Evolutionary conservation across 1,284 basidiomycete genomes (phyloP).

Genomic region (Pisolithus thermaeus): DNA sequence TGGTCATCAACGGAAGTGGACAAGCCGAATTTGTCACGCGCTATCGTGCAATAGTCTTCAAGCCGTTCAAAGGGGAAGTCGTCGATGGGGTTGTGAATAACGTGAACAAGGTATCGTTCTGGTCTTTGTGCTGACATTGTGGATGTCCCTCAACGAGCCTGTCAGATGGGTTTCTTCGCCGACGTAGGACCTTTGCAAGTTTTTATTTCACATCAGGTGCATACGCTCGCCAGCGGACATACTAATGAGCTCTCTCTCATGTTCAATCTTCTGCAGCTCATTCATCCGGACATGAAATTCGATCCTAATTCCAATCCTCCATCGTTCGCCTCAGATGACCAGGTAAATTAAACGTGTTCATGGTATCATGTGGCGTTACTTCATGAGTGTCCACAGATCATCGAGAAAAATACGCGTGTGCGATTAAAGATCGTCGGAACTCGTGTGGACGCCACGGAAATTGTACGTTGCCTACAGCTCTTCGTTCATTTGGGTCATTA

Average conservation of each 20-base stretch:
- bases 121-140: background rate
- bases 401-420: slow-evolving; percentile 90
- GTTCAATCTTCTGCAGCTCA: slow-evolving; percentile 52
- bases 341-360: slow-evolving; percentile 40
- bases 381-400: slow-evolving; percentile 49
- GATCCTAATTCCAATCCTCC: slow-evolving; percentile 92
- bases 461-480: slow-evolving; percentile 50
- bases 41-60: slow-evolving; percentile 93
- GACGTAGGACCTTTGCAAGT: slow-evolving; percentile 91
- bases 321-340: slow-evolving; percentile 85
- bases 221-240: slow-evolving; percentile 26
- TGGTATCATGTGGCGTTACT: background rate
- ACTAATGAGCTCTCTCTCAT: slow-evolving; percentile 9
- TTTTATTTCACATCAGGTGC: slow-evolving; percentile 91
- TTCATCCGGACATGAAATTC: slow-evolving; percentile 89
- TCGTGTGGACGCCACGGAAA: slow-evolving; percentile 95
- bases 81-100: slow-evolving; percentile 95
- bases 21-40: slow-evolving; percentile 91
- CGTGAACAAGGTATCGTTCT: slow-evolving; percentile 80
- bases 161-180: slow-evolving; percentile 96
- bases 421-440: slow-evolving; percentile 96
- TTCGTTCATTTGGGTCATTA: background rate
- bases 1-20: slow-evolving; percentile 88
- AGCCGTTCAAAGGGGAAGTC: slow-evolving; percentile 98
- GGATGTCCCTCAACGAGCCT: slow-evolving; percentile 1